Evolutionary conservation across 805 yeast genomes (phyloP).

Genomic region (Starmerella apis): DNA sequence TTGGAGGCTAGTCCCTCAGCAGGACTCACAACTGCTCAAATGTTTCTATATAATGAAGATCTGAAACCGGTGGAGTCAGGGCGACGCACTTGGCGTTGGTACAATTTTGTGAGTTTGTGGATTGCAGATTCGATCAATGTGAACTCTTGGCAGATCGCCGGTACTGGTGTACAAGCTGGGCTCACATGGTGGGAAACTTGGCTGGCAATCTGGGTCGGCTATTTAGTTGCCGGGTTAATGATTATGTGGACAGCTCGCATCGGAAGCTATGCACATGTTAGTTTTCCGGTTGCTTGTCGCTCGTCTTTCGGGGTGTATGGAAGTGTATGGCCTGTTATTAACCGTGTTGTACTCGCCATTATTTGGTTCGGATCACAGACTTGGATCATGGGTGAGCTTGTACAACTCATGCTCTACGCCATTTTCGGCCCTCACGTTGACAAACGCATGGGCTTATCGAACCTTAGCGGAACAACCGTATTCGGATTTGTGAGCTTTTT

Average conservation of each 20-base stretch:
- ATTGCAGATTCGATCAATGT: conserved; percentile 81
- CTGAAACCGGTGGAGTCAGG: conserved; percentile 40
- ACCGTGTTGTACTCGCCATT: conserved; percentile 77
- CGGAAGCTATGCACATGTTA: conserved; percentile 69
- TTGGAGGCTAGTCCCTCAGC: conserved; percentile 30
- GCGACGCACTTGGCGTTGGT: conserved; percentile 81
- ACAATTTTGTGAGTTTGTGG: conserved; percentile 72
- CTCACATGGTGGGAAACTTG: conserved; percentile 87
- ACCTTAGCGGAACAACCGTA: conserved; percentile 52
- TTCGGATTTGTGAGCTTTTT: conserved; percentile 67
- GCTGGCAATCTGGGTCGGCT: conserved; percentile 83
- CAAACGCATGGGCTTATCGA: conserved; percentile 42
- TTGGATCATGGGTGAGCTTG: conserved; percentile 76
- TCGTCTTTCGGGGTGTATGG: conserved; percentile 82
- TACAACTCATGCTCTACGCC: conserved; percentile 62
- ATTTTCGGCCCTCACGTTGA: conserved; percentile 40
- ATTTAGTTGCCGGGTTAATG: conserved; percentile 55
- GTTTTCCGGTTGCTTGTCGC: conserved; percentile 75
- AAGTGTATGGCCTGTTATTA: conserved; percentile 76
- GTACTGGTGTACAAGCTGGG: conserved; percentile 70
- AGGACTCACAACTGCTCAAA: conserved; percentile 45
- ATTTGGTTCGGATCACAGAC: conserved; percentile 86
- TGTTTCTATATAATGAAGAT: conserved; percentile 64
- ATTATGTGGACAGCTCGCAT: conserved; percentile 63
- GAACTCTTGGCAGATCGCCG: conserved; percentile 85